A percentile compares a stretch with the other conserved stretches of the same genome.
These are phyloP conservation scores for Candida xiaguanensis DNA, from an alignment of 805 yeast species.

Conservation along the genomic window DNA sequence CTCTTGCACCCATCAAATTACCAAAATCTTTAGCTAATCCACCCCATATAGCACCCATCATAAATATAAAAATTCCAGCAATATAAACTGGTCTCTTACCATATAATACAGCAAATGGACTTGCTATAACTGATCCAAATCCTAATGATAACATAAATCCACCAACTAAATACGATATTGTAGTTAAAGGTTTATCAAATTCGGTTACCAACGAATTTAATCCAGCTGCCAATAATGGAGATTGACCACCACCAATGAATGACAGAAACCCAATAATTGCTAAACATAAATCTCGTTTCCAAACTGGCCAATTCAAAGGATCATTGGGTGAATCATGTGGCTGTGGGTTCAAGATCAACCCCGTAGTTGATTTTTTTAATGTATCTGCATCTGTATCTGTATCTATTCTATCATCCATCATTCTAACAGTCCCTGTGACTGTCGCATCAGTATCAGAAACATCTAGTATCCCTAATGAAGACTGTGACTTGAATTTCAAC, in stretches of 20 bases:
- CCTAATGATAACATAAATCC: conserved; percentile 57
- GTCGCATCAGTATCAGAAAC: conserved; percentile 3
- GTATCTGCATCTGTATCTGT: conserved; percentile 15
- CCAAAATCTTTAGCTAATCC: conserved; percentile 48
- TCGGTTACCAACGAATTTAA: conserved; percentile 38
- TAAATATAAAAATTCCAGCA: conserved; percentile 43
- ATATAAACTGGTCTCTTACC: conserved; percentile 59
- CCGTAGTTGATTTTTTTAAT: conserved; percentile 44
- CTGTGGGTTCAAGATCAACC: conserved; percentile 56
- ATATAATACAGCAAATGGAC: conserved; percentile 53
- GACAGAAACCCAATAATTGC: conserved; percentile 53
- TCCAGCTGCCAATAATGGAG: conserved; percentile 59
- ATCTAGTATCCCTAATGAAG: conserved; percentile 1
- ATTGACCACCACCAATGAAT: conserved; percentile 60
- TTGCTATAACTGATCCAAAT: conserved; percentile 53
- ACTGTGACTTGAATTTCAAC: neutral
- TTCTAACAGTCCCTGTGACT: conserved; percentile 47
- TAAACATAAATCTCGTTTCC: conserved; percentile 54
- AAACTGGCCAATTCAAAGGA: conserved; percentile 63
- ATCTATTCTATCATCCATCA: conserved; percentile 29
- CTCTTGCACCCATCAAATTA: conserved; percentile 53
- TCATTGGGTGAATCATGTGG: conserved; percentile 63
- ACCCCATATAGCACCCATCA: conserved; percentile 53
- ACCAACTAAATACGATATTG: conserved; percentile 53
- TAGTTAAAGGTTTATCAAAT: conserved; percentile 39